Evolutionary conservation across 352 stramenopile genomes (phyloP), one percentile per base, ranked within the genome.

Genomic region (Lagenidium giganteum): DNA sequence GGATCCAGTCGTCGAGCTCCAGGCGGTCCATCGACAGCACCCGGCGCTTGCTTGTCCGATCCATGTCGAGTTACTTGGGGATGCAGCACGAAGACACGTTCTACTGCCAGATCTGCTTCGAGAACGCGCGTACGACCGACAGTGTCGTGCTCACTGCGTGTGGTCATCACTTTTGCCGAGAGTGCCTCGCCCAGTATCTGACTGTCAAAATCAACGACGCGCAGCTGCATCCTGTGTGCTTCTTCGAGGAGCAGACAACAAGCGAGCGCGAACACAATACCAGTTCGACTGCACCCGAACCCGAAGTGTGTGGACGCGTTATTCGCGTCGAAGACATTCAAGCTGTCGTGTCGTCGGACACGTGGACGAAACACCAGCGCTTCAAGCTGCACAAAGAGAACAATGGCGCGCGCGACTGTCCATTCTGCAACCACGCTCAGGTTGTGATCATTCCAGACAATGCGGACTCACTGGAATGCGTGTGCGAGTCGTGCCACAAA

Each of bases 301-400:
- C n/a, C n/a, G 42, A 61, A 20, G 52, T 64, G 2, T 85, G 76
- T 28, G 56, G 61, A 9, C 51, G 43, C 4, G 50, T 62, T 3
- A 73, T 91, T 26, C 22, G 49, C 4, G 39, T 60, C 8, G 50
- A 66, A 11, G 78, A 87, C 24, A 76, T 86, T 20, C 52, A 49
- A 17, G 43, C 51, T 8, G 42, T 78, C 18, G 55, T 88, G n/a
- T 71, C 66, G 1, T 40, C 69, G 1, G 48, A 69, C 3, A 42
- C 74, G 1, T 93, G 71, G 68, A 59, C 56, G 16, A 93, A 92
- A 64, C 94, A 93, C 48, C 50, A 68, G 51, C 90, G 82, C 47
- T 85, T 96, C 48, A 87, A 90, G 42, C 95, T 96, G 52, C 86
- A 90, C 62, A 82, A 82, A 52, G 70, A 86, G 54, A 54, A 83